Percentiles rank a stretch among this genome's conserved stretches.
Conservation (phyloP, 176 grass and related monocot species). For the Lolium perenne region DNA sequence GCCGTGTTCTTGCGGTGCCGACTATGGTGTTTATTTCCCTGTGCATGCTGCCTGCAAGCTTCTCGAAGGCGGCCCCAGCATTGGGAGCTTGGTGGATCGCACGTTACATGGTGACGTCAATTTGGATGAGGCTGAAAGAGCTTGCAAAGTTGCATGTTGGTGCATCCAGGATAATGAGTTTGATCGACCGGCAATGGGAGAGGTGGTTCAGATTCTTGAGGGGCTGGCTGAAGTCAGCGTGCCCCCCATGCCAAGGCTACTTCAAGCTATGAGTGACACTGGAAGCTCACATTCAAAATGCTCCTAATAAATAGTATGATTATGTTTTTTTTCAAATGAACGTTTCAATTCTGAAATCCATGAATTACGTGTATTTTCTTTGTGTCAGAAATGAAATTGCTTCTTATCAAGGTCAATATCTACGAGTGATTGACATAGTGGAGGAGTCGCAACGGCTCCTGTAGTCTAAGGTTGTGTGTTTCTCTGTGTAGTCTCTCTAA, state of each 20-base stretch:
- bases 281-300: not conserved
- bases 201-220: slow-evolving; percentile 46
- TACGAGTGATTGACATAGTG: not conserved
- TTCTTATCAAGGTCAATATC: not conserved
- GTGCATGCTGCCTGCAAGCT: slow-evolving; percentile 32
- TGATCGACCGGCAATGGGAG: slow-evolving; percentile 39
- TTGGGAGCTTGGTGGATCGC: slow-evolving; percentile 36
- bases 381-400: not conserved
- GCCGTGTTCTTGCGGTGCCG: not conserved
- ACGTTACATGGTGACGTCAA: slow-evolving; percentile 30
- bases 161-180: slow-evolving; percentile 45
- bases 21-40: slow-evolving; percentile 37
- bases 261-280: slow-evolving; percentile 30
- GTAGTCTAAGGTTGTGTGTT: not conserved
- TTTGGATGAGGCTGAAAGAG: slow-evolving; percentile 27
- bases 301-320: not conserved
- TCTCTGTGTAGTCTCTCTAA: too few species aligned
- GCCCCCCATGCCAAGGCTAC: slow-evolving; percentile 42
- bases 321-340: not conserved
- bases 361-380: not conserved
- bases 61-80: not conserved
- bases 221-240: slow-evolving; percentile 21
- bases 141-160: slow-evolving; percentile 44
- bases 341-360: not conserved
- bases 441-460: not conserved